phyloP scores from a whole-genome alignment of 345 rosid genomes.

The Brassica juncea region DNA sequence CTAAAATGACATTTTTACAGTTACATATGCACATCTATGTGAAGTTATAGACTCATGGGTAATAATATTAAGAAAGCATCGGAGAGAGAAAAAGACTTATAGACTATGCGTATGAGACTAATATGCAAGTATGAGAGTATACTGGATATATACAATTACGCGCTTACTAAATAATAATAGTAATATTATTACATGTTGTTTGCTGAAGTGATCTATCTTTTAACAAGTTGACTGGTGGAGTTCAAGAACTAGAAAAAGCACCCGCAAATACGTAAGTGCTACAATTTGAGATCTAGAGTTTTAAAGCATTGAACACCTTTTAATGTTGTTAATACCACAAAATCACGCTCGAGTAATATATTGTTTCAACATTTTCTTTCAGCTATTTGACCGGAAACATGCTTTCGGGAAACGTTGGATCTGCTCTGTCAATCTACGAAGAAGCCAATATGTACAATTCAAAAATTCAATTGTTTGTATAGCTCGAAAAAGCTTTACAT shows the following conservation, averaged over 20 bases:
- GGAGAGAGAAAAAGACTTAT: no score
- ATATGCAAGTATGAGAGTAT: no score
- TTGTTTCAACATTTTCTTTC: background rate
- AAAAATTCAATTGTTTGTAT: background rate
- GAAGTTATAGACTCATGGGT: no score
- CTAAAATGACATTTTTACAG: no score
- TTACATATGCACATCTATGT: no score
- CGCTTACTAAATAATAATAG: no score
- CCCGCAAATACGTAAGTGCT: conserved; percentile 10
- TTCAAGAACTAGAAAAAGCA: background rate
- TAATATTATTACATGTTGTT: no score
- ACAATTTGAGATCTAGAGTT: background rate
- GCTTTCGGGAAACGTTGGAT: conserved; percentile 14
- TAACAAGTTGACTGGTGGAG: conserved; percentile 28
- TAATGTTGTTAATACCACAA: background rate
- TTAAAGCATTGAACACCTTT: background rate
- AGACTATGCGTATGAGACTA: no score
- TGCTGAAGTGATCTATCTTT: conserved; percentile 28
- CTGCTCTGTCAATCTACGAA: background rate
- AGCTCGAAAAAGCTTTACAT: no score
- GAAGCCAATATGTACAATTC: conserved; percentile 14
- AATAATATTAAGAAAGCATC: no score
- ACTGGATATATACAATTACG: no score
- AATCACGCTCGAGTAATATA: background rate
- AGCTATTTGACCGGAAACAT: conserved; percentile 30